Percentiles rank a stretch among this genome's conserved stretches.
Conservation (phyloP, 208 protist species). For the Crithidia brevicula region DNA sequence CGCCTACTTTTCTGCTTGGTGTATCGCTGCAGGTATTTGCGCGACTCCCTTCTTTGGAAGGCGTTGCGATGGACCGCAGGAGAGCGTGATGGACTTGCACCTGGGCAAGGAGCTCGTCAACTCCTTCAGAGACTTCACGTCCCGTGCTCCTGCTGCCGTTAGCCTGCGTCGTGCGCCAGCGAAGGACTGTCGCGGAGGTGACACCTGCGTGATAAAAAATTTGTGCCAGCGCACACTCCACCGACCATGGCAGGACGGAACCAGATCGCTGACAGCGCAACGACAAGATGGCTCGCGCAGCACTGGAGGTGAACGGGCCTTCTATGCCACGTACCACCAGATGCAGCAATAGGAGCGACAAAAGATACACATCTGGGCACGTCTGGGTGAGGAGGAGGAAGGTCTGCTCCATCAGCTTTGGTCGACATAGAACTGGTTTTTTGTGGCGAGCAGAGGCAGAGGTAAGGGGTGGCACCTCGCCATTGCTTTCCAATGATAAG, state of each 20-base stretch:
- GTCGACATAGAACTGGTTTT: neutral
- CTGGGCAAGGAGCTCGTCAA: conserved; percentile 30
- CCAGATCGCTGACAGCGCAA: neutral
- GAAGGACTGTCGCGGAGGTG: neutral
- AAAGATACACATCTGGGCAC: conserved; percentile 19
- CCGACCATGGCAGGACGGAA: conserved; percentile 6
- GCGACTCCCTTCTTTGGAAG: neutral
- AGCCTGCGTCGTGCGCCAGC: conserved; percentile 1
- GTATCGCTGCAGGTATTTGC: neutral
- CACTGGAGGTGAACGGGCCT: neutral
- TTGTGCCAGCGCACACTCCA: conserved; percentile 27
- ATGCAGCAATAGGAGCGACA: conserved; percentile 13
- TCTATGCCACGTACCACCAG: neutral
- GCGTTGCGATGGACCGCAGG: neutral
- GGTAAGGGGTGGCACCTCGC: neutral
- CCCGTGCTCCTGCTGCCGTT: neutral
- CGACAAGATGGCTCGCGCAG: neutral
- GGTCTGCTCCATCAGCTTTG: conserved; percentile 7
- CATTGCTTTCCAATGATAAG: neutral
- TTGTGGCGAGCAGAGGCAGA: neutral
- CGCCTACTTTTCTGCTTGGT: too few species aligned
- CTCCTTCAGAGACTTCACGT: too few species aligned
- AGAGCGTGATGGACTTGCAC: conserved; percentile 31
- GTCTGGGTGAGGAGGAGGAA: conserved; percentile 10
- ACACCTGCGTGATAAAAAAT: conserved; percentile 26